These are phyloP conservation scores for Aureobasidium sp. DNA, from an alignment of 2,329 filamentous ascomycete genomes.

Conservation along the genomic window DNA sequence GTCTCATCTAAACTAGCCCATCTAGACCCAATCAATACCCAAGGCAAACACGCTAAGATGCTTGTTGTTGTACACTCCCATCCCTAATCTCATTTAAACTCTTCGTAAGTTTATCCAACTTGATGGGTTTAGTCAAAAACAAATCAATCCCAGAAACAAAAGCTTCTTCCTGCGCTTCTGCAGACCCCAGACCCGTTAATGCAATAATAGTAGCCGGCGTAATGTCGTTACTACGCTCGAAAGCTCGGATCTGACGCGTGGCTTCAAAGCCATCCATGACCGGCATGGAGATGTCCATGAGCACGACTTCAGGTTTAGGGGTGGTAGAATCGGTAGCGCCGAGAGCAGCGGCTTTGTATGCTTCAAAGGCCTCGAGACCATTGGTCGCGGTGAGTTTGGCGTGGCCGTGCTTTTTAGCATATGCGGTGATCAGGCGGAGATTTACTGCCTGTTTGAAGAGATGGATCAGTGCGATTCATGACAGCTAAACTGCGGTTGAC, in stretches of 20 bases:
- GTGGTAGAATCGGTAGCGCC: background rate
- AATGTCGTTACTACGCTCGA: constrained; percentile 12
- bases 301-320: constrained; percentile 31
- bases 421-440: constrained; percentile 27
- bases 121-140: constrained; percentile 26
- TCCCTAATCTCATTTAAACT: constrained; percentile 21
- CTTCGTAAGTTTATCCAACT: constrained; percentile 1
- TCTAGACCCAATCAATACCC: background rate
- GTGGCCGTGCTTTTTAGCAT: constrained; percentile 27
- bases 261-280: constrained; percentile 21
- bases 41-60: no score
- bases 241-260: constrained; percentile 14
- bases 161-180: constrained; percentile 23
- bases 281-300: constrained; percentile 22
- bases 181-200: constrained; percentile 24
- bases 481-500: background rate
- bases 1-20: background rate
- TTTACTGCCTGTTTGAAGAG: constrained; percentile 18
- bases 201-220: constrained; percentile 20
- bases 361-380: constrained; percentile 39
- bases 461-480: background rate
- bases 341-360: constrained; percentile 27
- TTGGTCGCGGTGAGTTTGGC: constrained; percentile 35
- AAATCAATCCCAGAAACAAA: constrained; percentile 24
- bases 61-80: background rate